Conservation (phyloP, 805 yeast genomes). For the Barnettozyma populi region DNA sequence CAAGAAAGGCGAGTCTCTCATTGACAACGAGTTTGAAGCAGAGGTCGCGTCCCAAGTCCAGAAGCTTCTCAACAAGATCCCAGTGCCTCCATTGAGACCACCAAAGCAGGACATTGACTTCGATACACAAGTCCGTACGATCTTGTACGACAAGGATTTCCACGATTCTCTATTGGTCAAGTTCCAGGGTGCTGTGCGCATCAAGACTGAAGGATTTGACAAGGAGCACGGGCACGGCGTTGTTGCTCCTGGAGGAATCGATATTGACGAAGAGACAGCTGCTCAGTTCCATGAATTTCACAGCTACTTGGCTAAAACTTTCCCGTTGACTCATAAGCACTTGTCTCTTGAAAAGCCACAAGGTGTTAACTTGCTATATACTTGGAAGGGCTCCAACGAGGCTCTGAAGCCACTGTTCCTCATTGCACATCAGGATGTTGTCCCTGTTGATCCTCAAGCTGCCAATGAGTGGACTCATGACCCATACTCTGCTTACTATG, state of each 20-base stretch:
- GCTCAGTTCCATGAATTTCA: slow-evolving; percentile 35
- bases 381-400: slow-evolving; percentile 53
- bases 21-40: background rate
- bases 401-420: slow-evolving; percentile 58
- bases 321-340: slow-evolving; percentile 47
- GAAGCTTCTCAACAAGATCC: background rate
- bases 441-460: slow-evolving; percentile 64
- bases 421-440: slow-evolving; percentile 81
- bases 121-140: background rate
- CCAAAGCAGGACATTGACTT: background rate
- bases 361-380: slow-evolving; percentile 57
- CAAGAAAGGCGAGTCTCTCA: background rate
- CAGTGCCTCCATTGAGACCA: slow-evolving; percentile 4
- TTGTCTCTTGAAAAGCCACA: slow-evolving; percentile 52
- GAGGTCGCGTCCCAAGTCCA: slow-evolving; percentile 1
- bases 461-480: slow-evolving; percentile 56
- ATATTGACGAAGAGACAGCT: slow-evolving; percentile 2
- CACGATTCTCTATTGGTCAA: slow-evolving; percentile 2
- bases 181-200: slow-evolving; percentile 8
- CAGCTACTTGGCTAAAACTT: slow-evolving; percentile 45
- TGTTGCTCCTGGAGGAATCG: background rate
- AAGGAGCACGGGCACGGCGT: background rate
- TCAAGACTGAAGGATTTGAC: slow-evolving; percentile 7
- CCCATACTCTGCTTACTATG: slow-evolving; percentile 64
- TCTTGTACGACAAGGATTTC: slow-evolving; percentile 3